These are phyloP conservation scores for Penicillium odoratum DNA, from an alignment of 495 filamentous ascomycete genomes.

Conservation along the genomic window DNA sequence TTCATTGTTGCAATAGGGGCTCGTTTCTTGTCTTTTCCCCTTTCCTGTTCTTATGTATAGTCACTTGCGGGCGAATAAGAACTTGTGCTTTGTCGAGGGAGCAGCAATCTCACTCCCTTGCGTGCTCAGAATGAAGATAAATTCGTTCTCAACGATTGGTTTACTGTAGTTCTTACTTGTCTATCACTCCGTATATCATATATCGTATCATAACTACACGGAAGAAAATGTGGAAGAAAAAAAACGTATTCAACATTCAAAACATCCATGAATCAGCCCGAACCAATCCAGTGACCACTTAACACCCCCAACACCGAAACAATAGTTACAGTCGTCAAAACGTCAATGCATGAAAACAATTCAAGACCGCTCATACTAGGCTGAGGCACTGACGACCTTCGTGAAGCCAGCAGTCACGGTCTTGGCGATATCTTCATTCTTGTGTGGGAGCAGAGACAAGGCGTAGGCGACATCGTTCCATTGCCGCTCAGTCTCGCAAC, in stretches of 20 bases:
- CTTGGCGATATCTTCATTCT: constrained; percentile 96
- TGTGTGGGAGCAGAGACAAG: constrained; percentile 84
- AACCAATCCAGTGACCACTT: constrained; percentile 9
- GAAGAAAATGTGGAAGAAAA: not conserved
- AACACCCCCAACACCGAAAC: constrained; percentile 8
- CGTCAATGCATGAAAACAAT: constrained; percentile 14
- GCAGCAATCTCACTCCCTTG: not conserved
- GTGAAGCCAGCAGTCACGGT: constrained; percentile 75
- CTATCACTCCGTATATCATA: not conserved
- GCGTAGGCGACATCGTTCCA: constrained; percentile 98
- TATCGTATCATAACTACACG: not conserved
- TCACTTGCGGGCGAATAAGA: constrained; percentile 9
- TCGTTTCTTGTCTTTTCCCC: not conserved
- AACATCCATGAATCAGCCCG: not conserved
- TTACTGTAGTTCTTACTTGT: no score
- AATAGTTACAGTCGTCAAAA: constrained; percentile 21
- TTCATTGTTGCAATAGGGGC: not conserved
- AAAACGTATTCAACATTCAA: not conserved
- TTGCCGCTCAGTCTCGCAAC: constrained; percentile 89
- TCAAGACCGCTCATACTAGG: constrained; percentile 33
- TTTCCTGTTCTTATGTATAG: constrained; percentile 15
- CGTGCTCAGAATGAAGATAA: constrained; percentile 16
- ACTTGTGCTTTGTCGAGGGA: not conserved
- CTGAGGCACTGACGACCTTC: constrained; percentile 70
- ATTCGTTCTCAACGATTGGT: not conserved